A percentile compares a stretch with the other conserved stretches of the same genome.
Conservation (phyloP, 106 monocot species). For the Xerophyta viscosa region DNA sequence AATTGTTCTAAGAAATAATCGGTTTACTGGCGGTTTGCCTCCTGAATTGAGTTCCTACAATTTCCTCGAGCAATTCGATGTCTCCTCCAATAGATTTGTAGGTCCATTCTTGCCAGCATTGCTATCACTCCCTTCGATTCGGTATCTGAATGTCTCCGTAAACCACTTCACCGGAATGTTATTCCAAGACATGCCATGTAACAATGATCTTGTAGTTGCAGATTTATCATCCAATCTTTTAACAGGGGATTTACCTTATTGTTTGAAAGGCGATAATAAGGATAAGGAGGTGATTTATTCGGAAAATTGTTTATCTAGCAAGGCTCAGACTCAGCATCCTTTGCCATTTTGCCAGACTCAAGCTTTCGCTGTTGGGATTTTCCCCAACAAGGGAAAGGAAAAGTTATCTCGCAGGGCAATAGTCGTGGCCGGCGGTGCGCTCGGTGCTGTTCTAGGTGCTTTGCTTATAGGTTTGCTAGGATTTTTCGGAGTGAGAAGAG, state of each 20-base stretch:
- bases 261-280: slow-evolving; percentile 26
- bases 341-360: slow-evolving; percentile 62
- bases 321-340: slow-evolving; percentile 52
- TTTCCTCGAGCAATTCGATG: slow-evolving; percentile 55
- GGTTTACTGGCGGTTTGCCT: slow-evolving; percentile 63
- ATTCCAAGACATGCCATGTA: slow-evolving; percentile 62
- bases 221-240: slow-evolving; percentile 80
- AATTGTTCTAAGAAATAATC: slow-evolving; percentile 66
- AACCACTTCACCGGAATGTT: slow-evolving; percentile 92
- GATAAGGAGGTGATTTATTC: slow-evolving; percentile 32
- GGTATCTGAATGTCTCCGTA: slow-evolving; percentile 48
- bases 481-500: slow-evolving; percentile 31
- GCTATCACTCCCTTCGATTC: slow-evolving; percentile 67
- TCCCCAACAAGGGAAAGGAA: slow-evolving; percentile 29
- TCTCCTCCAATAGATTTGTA: slow-evolving; percentile 79
- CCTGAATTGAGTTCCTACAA: slow-evolving; percentile 41
- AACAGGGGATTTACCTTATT: slow-evolving; percentile 62
- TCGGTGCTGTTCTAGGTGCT: slow-evolving; percentile 17
- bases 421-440: slow-evolving; percentile 24
- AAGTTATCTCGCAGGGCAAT: slow-evolving; percentile 17
- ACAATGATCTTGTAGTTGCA: slow-evolving; percentile 39
- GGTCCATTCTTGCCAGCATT: slow-evolving; percentile 64
- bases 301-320: slow-evolving; percentile 56
- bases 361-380: slow-evolving; percentile 81
- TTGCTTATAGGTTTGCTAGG: slow-evolving; percentile 24